A percentile compares a stretch with the other conserved stretches of the same genome.
phyloP scores from a whole-genome alignment of 306 rosid genomes.

The Castanea sativa region DNA sequence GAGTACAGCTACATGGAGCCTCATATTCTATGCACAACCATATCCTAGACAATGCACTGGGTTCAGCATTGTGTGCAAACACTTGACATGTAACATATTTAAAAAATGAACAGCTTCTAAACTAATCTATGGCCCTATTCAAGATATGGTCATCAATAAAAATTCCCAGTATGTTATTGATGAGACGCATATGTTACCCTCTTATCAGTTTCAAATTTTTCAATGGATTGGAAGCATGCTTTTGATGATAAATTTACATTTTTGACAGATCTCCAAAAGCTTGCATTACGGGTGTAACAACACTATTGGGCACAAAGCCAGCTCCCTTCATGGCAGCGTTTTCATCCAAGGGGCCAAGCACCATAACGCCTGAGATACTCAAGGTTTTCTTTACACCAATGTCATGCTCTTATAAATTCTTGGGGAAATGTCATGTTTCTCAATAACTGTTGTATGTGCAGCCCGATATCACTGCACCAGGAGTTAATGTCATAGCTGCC shows the following conservation, averaged over 20 bases:
- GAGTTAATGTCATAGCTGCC: slow-evolving; percentile 88
- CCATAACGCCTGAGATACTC: slow-evolving; percentile 67
- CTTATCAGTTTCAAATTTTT: neutral
- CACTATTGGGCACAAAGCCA: slow-evolving; percentile 59
- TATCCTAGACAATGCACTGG: neutral
- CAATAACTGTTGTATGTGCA: slow-evolving; percentile 28
- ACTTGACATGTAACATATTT: neutral
- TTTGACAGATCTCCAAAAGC: slow-evolving; percentile 57
- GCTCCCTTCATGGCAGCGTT: slow-evolving; percentile 95
- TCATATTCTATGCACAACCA: neutral
- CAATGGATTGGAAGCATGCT: neutral
- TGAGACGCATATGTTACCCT: neutral
- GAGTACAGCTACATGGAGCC: neutral
- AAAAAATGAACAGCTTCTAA: neutral
- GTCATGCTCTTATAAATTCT: neutral
- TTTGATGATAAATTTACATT: neutral
- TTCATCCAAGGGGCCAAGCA: slow-evolving; percentile 86
- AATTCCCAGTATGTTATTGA: neutral
- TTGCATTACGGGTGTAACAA: slow-evolving; percentile 58
- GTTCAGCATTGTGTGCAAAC: neutral
- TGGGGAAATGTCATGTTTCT: slow-evolving; percentile 3
- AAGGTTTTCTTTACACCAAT: slow-evolving; percentile 46
- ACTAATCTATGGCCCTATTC: neutral
- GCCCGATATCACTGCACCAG: slow-evolving; percentile 98
- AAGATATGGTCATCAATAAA: neutral